Conservation (phyloP, 441 rosid species). For the Geranium incanum region DNA sequence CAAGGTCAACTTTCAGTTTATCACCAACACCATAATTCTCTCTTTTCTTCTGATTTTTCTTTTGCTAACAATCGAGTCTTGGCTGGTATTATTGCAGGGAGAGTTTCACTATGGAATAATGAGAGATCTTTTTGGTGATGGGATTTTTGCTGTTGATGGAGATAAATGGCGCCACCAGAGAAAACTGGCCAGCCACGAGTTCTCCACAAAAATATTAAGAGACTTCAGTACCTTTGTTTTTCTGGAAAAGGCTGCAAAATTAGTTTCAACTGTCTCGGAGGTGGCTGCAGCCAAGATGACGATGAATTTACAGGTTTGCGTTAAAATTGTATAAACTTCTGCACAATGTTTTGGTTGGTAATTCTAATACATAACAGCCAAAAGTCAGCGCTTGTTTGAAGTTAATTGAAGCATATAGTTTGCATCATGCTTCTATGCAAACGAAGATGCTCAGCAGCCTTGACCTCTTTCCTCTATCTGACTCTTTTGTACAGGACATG, state of each 20-base stretch:
- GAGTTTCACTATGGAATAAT: constrained; percentile 23
- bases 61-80: background rate
- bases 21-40: background rate
- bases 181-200: constrained; percentile 43
- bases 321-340: background rate
- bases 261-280: constrained; percentile 22
- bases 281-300: constrained; percentile 21
- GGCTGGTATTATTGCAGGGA: constrained; percentile 24
- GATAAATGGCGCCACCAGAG: constrained; percentile 43
- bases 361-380: background rate
- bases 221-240: constrained; percentile 33
- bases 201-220: constrained; percentile 39
- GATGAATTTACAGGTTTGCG: constrained; percentile 27
- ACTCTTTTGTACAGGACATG: constrained; percentile 29
- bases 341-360: background rate
- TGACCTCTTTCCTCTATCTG: background rate
- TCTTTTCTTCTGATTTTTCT: background rate
- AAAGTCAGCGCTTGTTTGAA: background rate
- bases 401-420: background rate
- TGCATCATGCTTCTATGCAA: background rate
- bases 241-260: constrained; percentile 26
- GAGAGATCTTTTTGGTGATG: constrained; percentile 44
- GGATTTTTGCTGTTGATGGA: constrained; percentile 46
- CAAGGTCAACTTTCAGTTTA: constrained; percentile 25
- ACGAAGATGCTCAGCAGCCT: background rate